Evolutionary conservation across 148 eudicot genomes (phyloP).

Genomic region (Chenopodium suecicum): DNA sequence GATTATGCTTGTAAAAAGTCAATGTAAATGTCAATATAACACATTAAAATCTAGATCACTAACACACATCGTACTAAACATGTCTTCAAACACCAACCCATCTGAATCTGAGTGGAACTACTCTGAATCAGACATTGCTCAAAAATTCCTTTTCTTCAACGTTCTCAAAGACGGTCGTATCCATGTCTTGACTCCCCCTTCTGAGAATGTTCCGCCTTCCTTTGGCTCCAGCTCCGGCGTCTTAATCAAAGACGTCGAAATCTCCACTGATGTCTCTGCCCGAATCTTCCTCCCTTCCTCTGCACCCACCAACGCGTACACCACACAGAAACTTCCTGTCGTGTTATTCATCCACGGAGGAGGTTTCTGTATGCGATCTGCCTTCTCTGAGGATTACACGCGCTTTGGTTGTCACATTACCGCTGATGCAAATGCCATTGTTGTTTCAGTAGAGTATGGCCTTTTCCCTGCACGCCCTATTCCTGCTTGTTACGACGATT

Average conservation of each 20-base stretch:
- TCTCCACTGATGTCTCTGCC: slow-evolving; percentile 28
- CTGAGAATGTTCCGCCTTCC: slow-evolving; percentile 24
- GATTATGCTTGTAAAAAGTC: too few relatives aligned
- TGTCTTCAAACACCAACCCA: not conserved
- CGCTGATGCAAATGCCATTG: slow-evolving; percentile 23
- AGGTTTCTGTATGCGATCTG: slow-evolving; percentile 32
- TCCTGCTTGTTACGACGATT: slow-evolving; percentile 35
- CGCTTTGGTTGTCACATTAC: slow-evolving; percentile 13
- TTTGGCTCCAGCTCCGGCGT: slow-evolving; percentile 27
- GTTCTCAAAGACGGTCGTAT: slow-evolving; percentile 40
- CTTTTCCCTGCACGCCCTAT: slow-evolving; percentile 24
- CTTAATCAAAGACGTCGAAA: slow-evolving; percentile 29
- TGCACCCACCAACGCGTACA: not conserved
- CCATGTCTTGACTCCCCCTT: slow-evolving; percentile 11
- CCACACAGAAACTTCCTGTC: slow-evolving; percentile 28
- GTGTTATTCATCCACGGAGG: slow-evolving; percentile 46
- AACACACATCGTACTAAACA: not conserved
- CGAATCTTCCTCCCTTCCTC: slow-evolving; percentile 31
- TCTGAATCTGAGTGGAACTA: slow-evolving; percentile 14
- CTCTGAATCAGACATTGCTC: slow-evolving; percentile 25
- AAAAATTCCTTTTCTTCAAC: slow-evolving; percentile 34
- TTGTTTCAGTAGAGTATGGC: slow-evolving; percentile 35
- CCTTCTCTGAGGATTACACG: slow-evolving; percentile 28
- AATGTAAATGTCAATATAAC: too few relatives aligned
- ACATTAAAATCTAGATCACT: too few relatives aligned